These are phyloP conservation scores for Penicillium sp. DNA, from an alignment of 2,329 filamentous ascomycete genomes.

Conservation along the genomic window DNA sequence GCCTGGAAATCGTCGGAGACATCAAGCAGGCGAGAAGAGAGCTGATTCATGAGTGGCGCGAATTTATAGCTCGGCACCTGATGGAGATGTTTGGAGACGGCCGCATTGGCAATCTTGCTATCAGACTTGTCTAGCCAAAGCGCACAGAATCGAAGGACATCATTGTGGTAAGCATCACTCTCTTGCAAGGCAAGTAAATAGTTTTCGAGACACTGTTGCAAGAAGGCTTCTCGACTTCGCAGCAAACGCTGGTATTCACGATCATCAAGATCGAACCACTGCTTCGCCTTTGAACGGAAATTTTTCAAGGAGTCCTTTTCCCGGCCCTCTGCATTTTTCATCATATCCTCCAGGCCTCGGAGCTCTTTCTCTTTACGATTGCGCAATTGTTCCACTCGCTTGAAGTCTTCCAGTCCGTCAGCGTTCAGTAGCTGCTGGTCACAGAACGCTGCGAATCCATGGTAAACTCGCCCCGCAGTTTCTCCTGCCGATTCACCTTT, in stretches of 20 bases:
- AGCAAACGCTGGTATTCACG: slow-evolving; percentile 79
- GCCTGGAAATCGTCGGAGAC: slow-evolving; percentile 71
- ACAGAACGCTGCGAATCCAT: slow-evolving; percentile 93
- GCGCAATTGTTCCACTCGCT: slow-evolving; percentile 74
- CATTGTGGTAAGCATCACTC: slow-evolving; percentile 85
- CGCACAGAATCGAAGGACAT: slow-evolving; percentile 87
- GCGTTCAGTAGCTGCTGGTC: slow-evolving; percentile 89
- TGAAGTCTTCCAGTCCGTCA: slow-evolving; percentile 80
- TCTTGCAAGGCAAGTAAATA: slow-evolving; percentile 83
- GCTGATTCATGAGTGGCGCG: slow-evolving; percentile 88
- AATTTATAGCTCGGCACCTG: slow-evolving; percentile 89
- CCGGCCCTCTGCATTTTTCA: slow-evolving; percentile 49
- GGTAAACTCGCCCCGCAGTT: slow-evolving; percentile 84
- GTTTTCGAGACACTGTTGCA: slow-evolving; percentile 88
- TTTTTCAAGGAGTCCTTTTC: slow-evolving; percentile 60
- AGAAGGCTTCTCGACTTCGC: slow-evolving; percentile 74
- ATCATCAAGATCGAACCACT: slow-evolving; percentile 88
- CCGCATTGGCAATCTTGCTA: slow-evolving; percentile 73
- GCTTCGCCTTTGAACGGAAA: slow-evolving; percentile 70
- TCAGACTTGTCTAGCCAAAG: slow-evolving; percentile 88
- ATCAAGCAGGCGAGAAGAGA: slow-evolving; percentile 86
- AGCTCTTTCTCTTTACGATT: slow-evolving; percentile 82
- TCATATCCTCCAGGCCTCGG: slow-evolving; percentile 65
- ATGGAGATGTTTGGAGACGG: slow-evolving; percentile 68
- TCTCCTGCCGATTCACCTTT: slow-evolving; percentile 65